Evolutionary conservation across 495 filamentous ascomycete species (phyloP).

Genomic region (Durotheca rogersii): DNA sequence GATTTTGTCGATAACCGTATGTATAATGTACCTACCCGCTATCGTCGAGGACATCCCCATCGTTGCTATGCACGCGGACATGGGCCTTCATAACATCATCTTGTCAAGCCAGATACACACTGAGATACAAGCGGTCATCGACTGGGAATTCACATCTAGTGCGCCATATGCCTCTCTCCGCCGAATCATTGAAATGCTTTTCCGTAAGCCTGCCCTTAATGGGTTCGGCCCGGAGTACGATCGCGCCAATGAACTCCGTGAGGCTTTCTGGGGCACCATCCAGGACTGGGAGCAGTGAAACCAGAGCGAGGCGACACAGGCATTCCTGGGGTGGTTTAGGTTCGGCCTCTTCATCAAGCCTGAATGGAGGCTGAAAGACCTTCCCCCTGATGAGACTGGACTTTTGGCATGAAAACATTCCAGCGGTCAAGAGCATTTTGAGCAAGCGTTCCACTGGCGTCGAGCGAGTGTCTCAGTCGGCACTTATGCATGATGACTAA

Average conservation of each 20-base stretch:
- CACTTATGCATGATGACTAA: no score
- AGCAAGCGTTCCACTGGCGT: no score
- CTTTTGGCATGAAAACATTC: conserved; percentile 11
- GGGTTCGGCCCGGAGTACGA: conserved; percentile 23
- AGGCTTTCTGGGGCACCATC: conserved; percentile 31
- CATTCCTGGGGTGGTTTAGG: conserved; percentile 31
- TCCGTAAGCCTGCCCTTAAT: conserved; percentile 26
- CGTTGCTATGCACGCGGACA: conserved; percentile 29
- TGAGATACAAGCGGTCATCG: conserved; percentile 25
- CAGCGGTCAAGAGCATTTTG: conserved; percentile 13
- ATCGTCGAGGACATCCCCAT: conserved; percentile 29
- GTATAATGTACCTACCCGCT: conserved; percentile 24
- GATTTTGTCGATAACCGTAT: conserved; percentile 15
- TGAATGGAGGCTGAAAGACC: conserved; percentile 8
- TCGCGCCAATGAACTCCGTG: conserved; percentile 19
- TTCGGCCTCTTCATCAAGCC: conserved; percentile 24
- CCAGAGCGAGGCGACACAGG: conserved; percentile 11
- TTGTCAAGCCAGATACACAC: conserved; percentile 9
- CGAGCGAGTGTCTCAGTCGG: no score
- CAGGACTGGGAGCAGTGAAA: conserved; percentile 25
- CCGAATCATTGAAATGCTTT: conserved; percentile 28
- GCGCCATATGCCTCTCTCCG: conserved; percentile 14
- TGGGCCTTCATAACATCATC: conserved; percentile 31
- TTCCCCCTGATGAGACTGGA: conserved; percentile 6
- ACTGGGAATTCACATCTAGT: conserved; percentile 30